phyloP scores from a whole-genome alignment of 106 monocot genomes.

The Phalaenopsis equestris region DNA sequence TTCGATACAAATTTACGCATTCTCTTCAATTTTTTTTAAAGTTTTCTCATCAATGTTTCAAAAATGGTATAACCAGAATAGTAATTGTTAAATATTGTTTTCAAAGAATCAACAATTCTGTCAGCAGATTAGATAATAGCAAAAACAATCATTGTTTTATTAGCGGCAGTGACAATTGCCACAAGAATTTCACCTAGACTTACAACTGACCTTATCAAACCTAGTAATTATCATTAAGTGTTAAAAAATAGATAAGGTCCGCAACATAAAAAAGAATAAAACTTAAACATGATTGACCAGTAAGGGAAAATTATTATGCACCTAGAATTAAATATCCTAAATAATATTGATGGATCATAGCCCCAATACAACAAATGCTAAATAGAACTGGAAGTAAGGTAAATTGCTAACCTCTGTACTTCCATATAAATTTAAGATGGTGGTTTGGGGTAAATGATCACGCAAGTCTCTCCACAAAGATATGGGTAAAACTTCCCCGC shows the following conservation, averaged over 20 bases:
- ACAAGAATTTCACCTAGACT: background rate
- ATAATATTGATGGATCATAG: background rate
- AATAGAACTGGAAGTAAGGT: conserved; percentile 19
- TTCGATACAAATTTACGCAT: background rate
- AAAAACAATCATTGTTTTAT: background rate
- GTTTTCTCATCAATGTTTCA: background rate
- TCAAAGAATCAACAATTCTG: background rate
- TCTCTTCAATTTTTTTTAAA: background rate
- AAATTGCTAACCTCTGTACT: conserved; percentile 81
- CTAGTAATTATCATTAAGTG: no score
- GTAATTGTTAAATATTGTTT: background rate
- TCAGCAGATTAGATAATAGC: background rate
- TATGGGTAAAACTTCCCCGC: conserved; percentile 71
- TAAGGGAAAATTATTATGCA: background rate
- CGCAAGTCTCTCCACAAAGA: conserved; percentile 60
- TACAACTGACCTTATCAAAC: no score
- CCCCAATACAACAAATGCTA: background rate
- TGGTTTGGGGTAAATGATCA: conserved; percentile 53
- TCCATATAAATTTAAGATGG: conserved; percentile 86
- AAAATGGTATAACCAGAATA: background rate
- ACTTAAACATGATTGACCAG: background rate
- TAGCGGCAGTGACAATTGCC: background rate
- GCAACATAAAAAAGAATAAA: background rate
- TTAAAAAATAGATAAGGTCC: no score
- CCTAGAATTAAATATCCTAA: background rate